Percentiles rank a stretch among this genome's conserved stretches.
phyloP scores from a whole-genome alignment of 1,284 basidiomycete genomes.

The Filobasidium uniguttulatum region DNA sequence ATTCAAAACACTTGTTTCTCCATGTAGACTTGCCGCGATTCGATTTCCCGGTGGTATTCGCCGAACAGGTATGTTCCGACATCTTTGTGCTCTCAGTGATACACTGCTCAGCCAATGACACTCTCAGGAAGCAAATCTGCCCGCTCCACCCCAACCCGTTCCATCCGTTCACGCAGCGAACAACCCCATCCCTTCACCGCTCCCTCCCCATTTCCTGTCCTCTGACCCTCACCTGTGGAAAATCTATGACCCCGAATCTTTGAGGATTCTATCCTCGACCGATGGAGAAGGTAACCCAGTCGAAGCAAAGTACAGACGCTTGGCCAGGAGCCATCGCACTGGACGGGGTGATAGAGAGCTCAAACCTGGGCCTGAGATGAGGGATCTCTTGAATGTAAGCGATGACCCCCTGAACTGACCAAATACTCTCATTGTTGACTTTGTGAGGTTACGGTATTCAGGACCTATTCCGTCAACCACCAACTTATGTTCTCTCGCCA shows the following conservation, averaged over 20 bases:
- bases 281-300: constrained; percentile 81
- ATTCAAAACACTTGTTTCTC: constrained; percentile 77
- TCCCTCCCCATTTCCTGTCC: constrained; percentile 40
- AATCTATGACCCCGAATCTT: constrained; percentile 72
- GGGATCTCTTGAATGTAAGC: constrained; percentile 79
- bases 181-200: constrained; percentile 22
- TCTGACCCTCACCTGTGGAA: constrained; percentile 65
- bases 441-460: constrained; percentile 28
- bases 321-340: constrained; percentile 86
- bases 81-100: background rate
- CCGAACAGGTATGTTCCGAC: constrained; percentile 50
- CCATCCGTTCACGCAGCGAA: constrained; percentile 18
- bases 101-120: background rate
- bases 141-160: constrained; percentile 31
- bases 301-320: constrained; percentile 87
- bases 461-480: constrained; percentile 80
- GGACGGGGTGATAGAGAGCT: constrained; percentile 90
- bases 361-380: constrained; percentile 87
- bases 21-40: constrained; percentile 95
- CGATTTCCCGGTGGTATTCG: constrained; percentile 94
- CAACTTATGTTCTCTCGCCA: constrained; percentile 70
- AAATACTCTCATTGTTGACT: background rate
- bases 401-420: background rate
- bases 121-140: constrained; percentile 24
- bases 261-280: constrained; percentile 12